phyloP scores from a whole-genome alignment of 176 grass and related monocot genomes.

The Oryza glaberrima region DNA sequence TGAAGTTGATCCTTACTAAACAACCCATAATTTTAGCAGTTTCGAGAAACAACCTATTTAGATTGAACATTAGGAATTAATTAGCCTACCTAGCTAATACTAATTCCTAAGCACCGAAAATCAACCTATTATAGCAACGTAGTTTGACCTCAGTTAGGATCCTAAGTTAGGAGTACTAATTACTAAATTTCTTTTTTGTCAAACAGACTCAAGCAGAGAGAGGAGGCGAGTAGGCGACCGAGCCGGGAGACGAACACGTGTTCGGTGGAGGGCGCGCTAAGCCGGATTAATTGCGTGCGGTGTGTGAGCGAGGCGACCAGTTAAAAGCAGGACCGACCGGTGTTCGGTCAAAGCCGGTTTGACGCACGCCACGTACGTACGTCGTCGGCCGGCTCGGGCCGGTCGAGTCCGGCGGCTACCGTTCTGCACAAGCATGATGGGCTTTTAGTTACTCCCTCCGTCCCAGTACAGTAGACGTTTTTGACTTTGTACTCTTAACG shows the following conservation, averaged over 20 bases:
- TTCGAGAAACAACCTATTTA: too few relatives aligned
- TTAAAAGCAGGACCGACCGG: not conserved
- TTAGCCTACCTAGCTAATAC: not conserved
- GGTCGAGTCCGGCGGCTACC: not conserved
- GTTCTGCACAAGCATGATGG: too few relatives aligned
- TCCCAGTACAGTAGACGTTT: too few relatives aligned
- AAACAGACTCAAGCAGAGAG: not conserved
- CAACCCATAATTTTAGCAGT: too few relatives aligned
- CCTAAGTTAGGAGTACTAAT: not conserved
- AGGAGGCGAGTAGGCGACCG: not conserved
- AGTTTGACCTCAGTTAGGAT: constrained; percentile 10
- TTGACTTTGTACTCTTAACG: too few relatives aligned
- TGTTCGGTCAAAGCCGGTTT: constrained; percentile 5
- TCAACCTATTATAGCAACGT: not conserved
- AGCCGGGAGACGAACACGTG: not conserved
- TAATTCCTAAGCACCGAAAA: not conserved
- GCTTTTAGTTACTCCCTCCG: too few relatives aligned
- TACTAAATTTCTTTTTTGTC: not conserved
- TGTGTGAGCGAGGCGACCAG: not conserved
- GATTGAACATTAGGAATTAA: not conserved
- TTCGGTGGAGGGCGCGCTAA: not conserved
- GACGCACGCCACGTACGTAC: not conserved
- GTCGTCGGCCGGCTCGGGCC: not conserved
- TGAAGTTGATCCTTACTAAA: too few relatives aligned
- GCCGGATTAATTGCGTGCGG: constrained; percentile 12